Conservation (phyloP, 345 rosid species). For the Brassica incana region DNA sequence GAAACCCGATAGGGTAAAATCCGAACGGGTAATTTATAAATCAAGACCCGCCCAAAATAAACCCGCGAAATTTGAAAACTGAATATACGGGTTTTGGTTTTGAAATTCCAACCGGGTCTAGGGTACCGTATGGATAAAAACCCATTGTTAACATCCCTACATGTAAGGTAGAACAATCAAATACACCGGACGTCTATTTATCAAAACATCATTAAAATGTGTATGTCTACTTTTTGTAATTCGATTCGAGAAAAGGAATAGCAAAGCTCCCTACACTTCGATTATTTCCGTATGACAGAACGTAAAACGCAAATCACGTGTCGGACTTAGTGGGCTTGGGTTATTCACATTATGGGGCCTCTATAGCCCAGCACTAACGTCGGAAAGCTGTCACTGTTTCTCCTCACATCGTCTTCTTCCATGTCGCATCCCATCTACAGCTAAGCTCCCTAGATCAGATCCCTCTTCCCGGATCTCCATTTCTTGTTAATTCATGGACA, state of each 20-base stretch:
- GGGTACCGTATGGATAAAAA: no score
- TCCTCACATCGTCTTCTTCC: constrained; percentile 13
- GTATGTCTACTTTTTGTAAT: no score
- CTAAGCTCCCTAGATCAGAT: constrained; percentile 5
- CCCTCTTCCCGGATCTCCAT: constrained; percentile 4
- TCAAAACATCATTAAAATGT: no score
- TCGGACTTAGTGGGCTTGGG: not conserved
- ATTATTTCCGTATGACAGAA: not conserved
- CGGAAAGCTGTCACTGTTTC: constrained; percentile 2
- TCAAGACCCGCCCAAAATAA: no score
- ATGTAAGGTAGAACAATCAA: no score
- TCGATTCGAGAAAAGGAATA: not conserved
- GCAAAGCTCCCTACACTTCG: not conserved
- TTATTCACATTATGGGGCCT: not conserved
- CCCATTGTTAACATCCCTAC: no score
- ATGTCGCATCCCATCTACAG: constrained; percentile 19
- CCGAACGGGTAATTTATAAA: no score
- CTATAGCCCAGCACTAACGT: not conserved
- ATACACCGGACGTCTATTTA: no score
- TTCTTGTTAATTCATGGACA: constrained; percentile 56
- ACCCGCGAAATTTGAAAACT: no score
- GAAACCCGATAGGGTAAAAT: no score
- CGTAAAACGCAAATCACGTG: not conserved
- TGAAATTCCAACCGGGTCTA: no score
- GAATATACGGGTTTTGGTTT: no score